These are phyloP conservation scores for Neodidymelliopsis sp. DNA, from an alignment of 2,329 filamentous ascomycete species.

Conservation along the genomic window DNA sequence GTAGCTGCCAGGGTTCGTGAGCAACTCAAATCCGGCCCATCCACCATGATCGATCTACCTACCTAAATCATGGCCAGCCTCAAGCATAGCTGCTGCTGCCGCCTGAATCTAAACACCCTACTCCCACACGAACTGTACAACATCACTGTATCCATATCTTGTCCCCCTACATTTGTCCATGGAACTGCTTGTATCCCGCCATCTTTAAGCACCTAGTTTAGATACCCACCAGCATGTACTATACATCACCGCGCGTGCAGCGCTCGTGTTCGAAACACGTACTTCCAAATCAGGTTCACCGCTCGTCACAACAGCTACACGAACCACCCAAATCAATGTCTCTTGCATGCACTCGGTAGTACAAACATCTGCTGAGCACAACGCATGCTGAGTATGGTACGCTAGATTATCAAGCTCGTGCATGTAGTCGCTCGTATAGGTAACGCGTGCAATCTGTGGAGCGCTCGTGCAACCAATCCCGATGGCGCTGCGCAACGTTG, in stretches of 20 bases:
- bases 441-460: background rate
- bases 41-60: background rate
- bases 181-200: background rate
- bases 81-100: background rate
- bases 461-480: slow-evolving; percentile 10
- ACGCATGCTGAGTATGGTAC: slow-evolving; percentile 8
- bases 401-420: slow-evolving; percentile 3
- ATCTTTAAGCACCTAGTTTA: background rate
- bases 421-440: background rate
- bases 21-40: slow-evolving; percentile 25
- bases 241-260: slow-evolving; percentile 5
- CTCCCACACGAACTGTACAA: background rate
- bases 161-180: background rate
- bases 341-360: slow-evolving; percentile 7
- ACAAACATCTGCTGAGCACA: slow-evolving; percentile 14
- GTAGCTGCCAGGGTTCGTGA: slow-evolving; percentile 69
- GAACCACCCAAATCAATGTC: slow-evolving; percentile 3
- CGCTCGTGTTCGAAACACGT: background rate
- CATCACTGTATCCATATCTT: background rate
- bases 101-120: background rate
- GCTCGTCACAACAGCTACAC: slow-evolving; percentile 6
- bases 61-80: background rate
- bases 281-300: background rate
- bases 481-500: slow-evolving; percentile 8
- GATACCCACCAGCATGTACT: slow-evolving; percentile 15